A percentile compares a stretch with the other conserved stretches of the same genome.
Conservation (phyloP, 371 early-diverging fungal species). For the Phascolomyces articulosus region DNA sequence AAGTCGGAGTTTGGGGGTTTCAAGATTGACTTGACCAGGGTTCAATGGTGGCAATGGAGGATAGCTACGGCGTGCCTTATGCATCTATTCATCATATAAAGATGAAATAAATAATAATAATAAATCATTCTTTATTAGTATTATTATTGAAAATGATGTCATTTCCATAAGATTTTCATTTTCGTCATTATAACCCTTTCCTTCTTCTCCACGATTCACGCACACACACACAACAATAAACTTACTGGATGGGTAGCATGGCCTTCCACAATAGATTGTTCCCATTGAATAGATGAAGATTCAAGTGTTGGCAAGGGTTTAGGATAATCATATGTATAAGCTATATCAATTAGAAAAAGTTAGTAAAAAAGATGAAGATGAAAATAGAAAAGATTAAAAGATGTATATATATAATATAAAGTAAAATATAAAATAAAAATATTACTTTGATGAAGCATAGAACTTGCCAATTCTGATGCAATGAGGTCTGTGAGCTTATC, state of each 20-base stretch:
- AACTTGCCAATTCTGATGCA: constrained; percentile 42
- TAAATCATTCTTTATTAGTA: not conserved
- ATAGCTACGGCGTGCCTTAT: constrained; percentile 65
- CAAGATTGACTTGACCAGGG: constrained; percentile 49
- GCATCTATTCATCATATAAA: too few species aligned
- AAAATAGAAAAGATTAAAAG: too few species aligned
- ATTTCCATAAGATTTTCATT: too few species aligned
- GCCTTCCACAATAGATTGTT: constrained; percentile 74
- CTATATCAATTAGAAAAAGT: constrained; percentile 14
- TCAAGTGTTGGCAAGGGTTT: constrained; percentile 49
- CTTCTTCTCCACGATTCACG: too few species aligned
- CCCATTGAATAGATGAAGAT: constrained; percentile 68
- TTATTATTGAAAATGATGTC: too few species aligned
- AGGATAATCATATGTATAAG: constrained; percentile 58
- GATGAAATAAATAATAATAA: not conserved
- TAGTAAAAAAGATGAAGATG: not conserved
- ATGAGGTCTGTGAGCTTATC: constrained; percentile 35
- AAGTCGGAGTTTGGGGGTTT: constrained; percentile 49
- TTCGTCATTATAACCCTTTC: too few species aligned
- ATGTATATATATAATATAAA: not conserved
- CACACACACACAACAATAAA: too few species aligned
- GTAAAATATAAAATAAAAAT: not conserved
- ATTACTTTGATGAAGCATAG: constrained; percentile 52
- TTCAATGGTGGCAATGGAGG: constrained; percentile 58
- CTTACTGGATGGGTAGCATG: constrained; percentile 81